phyloP scores from a whole-genome alignment of 2,329 filamentous ascomycete species.

The Trichoderma brevicompactum region DNA sequence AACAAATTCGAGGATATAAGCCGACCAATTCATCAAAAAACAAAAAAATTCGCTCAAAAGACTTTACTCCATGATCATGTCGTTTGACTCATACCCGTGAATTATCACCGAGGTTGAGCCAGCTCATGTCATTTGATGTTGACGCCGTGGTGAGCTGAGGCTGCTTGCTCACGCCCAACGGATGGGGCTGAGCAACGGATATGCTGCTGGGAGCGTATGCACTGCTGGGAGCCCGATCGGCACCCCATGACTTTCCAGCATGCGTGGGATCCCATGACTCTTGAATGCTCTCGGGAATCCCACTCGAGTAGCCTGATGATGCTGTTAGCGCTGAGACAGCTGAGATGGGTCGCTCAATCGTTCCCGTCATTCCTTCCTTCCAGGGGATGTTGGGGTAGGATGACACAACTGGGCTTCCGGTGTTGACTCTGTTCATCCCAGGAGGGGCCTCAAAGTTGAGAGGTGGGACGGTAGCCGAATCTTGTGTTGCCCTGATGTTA shows the following conservation, averaged over 20 bases:
- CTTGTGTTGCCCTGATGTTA: constrained; percentile 58
- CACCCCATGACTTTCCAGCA: constrained; percentile 53
- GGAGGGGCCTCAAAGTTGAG: constrained; percentile 67
- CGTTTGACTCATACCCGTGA: constrained; percentile 35
- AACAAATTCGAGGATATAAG: constrained; percentile 30
- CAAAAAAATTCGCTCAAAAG: constrained; percentile 28
- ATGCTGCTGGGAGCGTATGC: constrained; percentile 54
- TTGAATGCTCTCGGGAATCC: constrained; percentile 66
- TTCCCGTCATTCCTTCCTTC: constrained; percentile 62
- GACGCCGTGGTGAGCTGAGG: constrained; percentile 56
- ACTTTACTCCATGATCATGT: constrained; percentile 29
- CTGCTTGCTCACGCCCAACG: constrained; percentile 50
- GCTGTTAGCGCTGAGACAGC: constrained; percentile 37
- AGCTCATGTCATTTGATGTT: constrained; percentile 72
- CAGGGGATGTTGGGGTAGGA: constrained; percentile 58
- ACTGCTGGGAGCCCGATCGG: constrained; percentile 56
- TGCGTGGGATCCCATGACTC: constrained; percentile 59
- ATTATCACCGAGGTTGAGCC: constrained; percentile 70
- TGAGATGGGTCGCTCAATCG: constrained; percentile 62
- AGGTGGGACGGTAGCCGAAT: constrained; percentile 72
- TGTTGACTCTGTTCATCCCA: constrained; percentile 67
- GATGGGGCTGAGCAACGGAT: constrained; percentile 38
- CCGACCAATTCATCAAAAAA: constrained; percentile 30
- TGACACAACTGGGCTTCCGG: constrained; percentile 71
- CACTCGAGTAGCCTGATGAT: constrained; percentile 64